Evolutionary conservation across 2,329 filamentous ascomycete species (phyloP).

Genomic region (Talaromyces sp.): DNA sequence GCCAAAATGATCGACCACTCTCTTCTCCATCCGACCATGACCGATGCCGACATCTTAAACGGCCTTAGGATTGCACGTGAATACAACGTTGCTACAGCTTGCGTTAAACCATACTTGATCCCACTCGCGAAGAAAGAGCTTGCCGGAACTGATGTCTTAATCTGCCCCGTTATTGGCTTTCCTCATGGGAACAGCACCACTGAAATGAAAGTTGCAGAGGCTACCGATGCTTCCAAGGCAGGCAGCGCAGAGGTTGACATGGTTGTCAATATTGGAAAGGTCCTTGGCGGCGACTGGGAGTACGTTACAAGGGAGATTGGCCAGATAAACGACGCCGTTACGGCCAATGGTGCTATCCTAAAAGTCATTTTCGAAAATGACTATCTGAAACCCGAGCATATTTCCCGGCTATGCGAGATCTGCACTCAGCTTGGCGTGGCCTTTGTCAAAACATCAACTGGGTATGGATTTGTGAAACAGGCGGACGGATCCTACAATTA

Average conservation of each 20-base stretch:
- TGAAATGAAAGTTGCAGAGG: slow-evolving; percentile 52
- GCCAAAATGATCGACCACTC: slow-evolving; percentile 54
- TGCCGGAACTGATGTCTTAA: slow-evolving; percentile 30
- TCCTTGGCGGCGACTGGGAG: slow-evolving; percentile 52
- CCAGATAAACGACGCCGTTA: slow-evolving; percentile 47
- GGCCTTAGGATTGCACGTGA: slow-evolving; percentile 25
- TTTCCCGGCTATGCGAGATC: slow-evolving; percentile 51
- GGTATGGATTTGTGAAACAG: slow-evolving; percentile 59
- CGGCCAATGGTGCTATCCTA: slow-evolving; percentile 41
- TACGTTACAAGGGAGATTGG: slow-evolving; percentile 53
- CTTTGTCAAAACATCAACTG: slow-evolving; percentile 59
- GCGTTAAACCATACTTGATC: too few relatives aligned
- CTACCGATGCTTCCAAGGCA: slow-evolving; percentile 41
- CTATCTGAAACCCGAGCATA: slow-evolving; percentile 49
- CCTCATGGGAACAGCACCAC: slow-evolving; percentile 57
- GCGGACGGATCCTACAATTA: slow-evolving; percentile 49
- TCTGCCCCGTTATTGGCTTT: slow-evolving; percentile 59
- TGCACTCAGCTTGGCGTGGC: slow-evolving; percentile 50
- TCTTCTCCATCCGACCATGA: slow-evolving; percentile 59
- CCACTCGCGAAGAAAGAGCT: too few relatives aligned
- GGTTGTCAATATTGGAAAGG: slow-evolving; percentile 60
- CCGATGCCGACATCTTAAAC: slow-evolving; percentile 48
- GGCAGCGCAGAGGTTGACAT: slow-evolving; percentile 57
- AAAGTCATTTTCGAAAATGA: slow-evolving; percentile 64
- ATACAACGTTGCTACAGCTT: too few relatives aligned